Conservation (phyloP, 2,329 filamentous ascomycete genomes). For the Boeremia exigua region DNA sequence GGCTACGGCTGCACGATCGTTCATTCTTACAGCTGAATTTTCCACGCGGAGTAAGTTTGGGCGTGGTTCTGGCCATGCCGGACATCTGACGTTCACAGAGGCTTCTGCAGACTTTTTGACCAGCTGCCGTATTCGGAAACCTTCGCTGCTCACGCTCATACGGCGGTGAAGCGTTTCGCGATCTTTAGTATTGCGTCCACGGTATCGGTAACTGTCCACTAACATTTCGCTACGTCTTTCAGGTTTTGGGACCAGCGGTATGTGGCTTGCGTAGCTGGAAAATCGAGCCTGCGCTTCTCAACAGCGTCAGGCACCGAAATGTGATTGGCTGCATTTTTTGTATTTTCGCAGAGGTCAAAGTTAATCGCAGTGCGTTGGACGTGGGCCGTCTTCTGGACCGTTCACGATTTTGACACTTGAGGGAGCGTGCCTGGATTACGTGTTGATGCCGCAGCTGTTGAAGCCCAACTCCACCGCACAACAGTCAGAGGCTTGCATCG, state of each 20-base stretch:
- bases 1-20: neutral
- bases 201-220: constrained; percentile 4
- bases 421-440: constrained; percentile 1
- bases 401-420: constrained; percentile 4
- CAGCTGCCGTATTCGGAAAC: neutral
- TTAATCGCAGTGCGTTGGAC: neutral
- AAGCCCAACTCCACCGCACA: constrained; percentile 1
- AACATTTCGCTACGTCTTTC: neutral
- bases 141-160: neutral
- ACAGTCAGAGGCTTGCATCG: neutral
- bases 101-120: neutral
- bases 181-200: neutral
- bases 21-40: neutral
- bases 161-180: neutral
- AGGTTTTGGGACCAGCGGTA: neutral
- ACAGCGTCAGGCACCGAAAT: constrained; percentile 11
- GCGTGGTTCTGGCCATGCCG: neutral
- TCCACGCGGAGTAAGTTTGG: neutral
- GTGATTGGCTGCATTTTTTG: constrained; percentile 5
- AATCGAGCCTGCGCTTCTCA: constrained; percentile 5
- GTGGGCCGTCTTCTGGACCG: constrained; percentile 2
- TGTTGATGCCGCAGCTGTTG: constrained; percentile 2
- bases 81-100: neutral
- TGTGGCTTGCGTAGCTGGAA: constrained; percentile 11
- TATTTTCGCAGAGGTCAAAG: neutral